phyloP scores from a whole-genome alignment of 352 stramenopile genomes.

The Elongisporangium prolatum region DNA sequence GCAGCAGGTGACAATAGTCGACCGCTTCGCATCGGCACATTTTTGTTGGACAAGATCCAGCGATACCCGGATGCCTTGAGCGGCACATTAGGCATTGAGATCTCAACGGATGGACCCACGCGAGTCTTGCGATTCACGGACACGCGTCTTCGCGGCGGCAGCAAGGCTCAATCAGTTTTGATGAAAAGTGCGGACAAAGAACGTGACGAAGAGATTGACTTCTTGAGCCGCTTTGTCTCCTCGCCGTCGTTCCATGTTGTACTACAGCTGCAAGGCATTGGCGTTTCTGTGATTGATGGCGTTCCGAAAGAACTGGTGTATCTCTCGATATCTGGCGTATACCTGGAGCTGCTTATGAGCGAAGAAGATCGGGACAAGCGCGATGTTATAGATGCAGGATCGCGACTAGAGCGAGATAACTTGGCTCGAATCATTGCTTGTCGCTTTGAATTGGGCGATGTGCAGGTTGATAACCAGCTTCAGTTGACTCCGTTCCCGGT shows the following conservation, averaged over 20 bases:
- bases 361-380: slow-evolving; percentile 33
- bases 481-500: slow-evolving; percentile 79
- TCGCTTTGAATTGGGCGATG: slow-evolving; percentile 65
- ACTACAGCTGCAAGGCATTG: slow-evolving; percentile 64
- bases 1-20: slow-evolving; percentile 84
- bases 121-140: slow-evolving; percentile 85
- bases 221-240: slow-evolving; percentile 46
- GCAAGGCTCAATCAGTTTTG: background rate
- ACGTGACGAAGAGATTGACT: slow-evolving; percentile 7
- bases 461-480: slow-evolving; percentile 89
- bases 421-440: slow-evolving; percentile 50
- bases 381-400: slow-evolving; percentile 37
- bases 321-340: slow-evolving; percentile 57
- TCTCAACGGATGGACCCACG: slow-evolving; percentile 81
- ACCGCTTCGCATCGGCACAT: slow-evolving; percentile 77
- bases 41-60: slow-evolving; percentile 79
- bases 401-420: slow-evolving; percentile 51
- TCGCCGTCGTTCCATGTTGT: slow-evolving; percentile 44
- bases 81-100: slow-evolving; percentile 74
- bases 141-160: slow-evolving; percentile 51
- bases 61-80: slow-evolving; percentile 69
- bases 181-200: slow-evolving; percentile 1
- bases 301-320: slow-evolving; percentile 79
- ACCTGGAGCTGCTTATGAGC: slow-evolving; percentile 54
- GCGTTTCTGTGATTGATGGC: slow-evolving; percentile 72